Evolutionary conservation across 192 early-diverging fungal species (phyloP).

Genomic region (Diversispora eburnea): DNA sequence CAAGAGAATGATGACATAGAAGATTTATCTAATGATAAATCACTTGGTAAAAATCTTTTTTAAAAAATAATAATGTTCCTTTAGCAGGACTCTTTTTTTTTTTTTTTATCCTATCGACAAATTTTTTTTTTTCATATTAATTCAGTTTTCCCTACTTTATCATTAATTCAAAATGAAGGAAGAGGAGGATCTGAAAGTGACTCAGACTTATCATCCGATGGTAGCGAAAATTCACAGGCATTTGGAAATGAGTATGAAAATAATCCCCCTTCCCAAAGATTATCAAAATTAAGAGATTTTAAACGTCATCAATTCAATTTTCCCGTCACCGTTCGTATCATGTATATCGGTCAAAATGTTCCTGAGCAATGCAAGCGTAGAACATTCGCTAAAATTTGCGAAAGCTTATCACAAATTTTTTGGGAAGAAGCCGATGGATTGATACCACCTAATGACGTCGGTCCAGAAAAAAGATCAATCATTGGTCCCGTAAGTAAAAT

Average conservation of each 20-base stretch:
- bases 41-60: too few species aligned
- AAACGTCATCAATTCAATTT: not conserved
- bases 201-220: too few species aligned
- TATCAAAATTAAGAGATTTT: not conserved
- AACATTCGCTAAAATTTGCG: conserved; percentile 1
- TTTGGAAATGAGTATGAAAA: not conserved
- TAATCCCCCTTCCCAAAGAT: conserved; percentile 7
- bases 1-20: too few species aligned
- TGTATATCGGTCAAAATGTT: conserved; percentile 7
- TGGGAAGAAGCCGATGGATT: conserved; percentile 13
- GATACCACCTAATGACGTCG: not conserved
- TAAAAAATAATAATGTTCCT: too few species aligned
- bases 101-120: too few species aligned
- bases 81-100: too few species aligned
- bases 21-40: too few species aligned
- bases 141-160: too few species aligned
- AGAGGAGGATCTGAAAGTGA: too few species aligned
- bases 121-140: too few species aligned
- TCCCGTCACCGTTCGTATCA: conserved; percentile 7
- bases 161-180: too few species aligned
- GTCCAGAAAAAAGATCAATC: conserved; percentile 1
- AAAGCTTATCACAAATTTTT: conserved; percentile 10
- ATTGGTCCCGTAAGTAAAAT: conserved; percentile 1
- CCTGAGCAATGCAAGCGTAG: not conserved
- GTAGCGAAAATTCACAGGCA: too few species aligned